phyloP scores from a whole-genome alignment of 2,329 filamentous ascomycete species.

The Nakataea oryzae region DNA sequence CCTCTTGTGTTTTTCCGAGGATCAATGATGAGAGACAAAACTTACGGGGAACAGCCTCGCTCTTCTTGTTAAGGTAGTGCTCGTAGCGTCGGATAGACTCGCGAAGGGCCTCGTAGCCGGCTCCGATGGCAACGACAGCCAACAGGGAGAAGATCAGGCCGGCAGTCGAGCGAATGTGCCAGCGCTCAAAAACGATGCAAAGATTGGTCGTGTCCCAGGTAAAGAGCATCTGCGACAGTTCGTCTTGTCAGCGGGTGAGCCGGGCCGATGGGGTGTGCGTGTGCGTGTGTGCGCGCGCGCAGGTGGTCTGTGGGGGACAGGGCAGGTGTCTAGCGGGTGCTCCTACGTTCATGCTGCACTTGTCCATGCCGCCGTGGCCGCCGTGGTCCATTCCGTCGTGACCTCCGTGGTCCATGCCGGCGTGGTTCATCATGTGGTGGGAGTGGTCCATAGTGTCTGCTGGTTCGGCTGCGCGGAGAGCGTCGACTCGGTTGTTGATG shows the following conservation, averaged over 20 bases:
- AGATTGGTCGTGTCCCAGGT: conserved; percentile 91
- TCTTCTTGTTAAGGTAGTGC: conserved; percentile 32
- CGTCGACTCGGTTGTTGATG: neutral
- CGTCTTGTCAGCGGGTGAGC: conserved; percentile 5
- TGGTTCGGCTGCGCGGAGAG: neutral
- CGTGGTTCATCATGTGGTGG: conserved; percentile 31
- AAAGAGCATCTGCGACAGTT: conserved; percentile 64
- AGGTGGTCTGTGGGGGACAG: neutral
- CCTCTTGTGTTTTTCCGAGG: neutral
- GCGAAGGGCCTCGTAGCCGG: conserved; percentile 88
- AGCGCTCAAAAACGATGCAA: conserved; percentile 89
- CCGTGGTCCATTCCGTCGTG: conserved; percentile 37
- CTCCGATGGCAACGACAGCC: conserved; percentile 70
- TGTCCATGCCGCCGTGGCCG: conserved; percentile 47
- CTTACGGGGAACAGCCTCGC: conserved; percentile 44
- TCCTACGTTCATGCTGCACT: conserved; percentile 87
- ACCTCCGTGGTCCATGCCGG: conserved; percentile 25
- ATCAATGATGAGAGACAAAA: conserved; percentile 7
- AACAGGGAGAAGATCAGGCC: conserved; percentile 75
- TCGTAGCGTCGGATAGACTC: conserved; percentile 72
- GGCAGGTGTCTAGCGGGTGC: neutral
- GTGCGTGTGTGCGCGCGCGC: too few relatives aligned
- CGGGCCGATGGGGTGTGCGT: neutral
- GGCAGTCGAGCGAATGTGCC: conserved; percentile 68
- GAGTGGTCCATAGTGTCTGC: conserved; percentile 29